phyloP scores from a whole-genome alignment of 768 basidiomycete species.

The Aureoboletus auriporus region DNA sequence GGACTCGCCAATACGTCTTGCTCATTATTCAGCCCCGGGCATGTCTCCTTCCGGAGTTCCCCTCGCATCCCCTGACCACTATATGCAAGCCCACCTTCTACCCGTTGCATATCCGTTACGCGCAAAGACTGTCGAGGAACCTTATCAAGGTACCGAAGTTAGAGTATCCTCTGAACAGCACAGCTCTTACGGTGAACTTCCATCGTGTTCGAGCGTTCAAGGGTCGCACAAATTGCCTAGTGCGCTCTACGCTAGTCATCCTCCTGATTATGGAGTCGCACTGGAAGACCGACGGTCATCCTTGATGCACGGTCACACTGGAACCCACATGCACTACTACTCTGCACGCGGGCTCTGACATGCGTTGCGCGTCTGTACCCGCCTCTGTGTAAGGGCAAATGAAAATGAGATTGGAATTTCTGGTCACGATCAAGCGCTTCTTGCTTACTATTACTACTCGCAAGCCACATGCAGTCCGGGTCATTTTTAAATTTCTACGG shows the following conservation, averaged over 20 bases:
- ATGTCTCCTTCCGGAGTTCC: not conserved
- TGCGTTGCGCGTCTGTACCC: not conserved
- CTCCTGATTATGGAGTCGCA: slow-evolving; percentile 10
- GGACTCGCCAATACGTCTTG: not conserved
- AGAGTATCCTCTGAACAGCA: slow-evolving; percentile 28
- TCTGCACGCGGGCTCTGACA: not conserved
- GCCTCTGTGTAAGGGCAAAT: not conserved
- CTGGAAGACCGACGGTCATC: slow-evolving; percentile 39
- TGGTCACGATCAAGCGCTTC: too few relatives aligned
- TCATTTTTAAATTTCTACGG: too few relatives aligned
- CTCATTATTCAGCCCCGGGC: not conserved
- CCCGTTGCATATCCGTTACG: not conserved
- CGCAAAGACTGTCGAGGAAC: not conserved
- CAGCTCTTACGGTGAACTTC: slow-evolving; percentile 35
- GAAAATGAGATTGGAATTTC: too few relatives aligned
- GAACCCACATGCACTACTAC: not conserved
- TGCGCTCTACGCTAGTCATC: not conserved
- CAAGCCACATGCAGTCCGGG: too few relatives aligned
- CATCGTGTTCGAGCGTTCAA: slow-evolving; percentile 5
- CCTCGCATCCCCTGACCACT: not conserved
- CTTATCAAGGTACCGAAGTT: not conserved
- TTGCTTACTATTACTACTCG: too few relatives aligned
- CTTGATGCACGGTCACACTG: slow-evolving; percentile 30
- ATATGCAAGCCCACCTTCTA: not conserved
- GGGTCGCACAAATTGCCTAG: not conserved